These are phyloP conservation scores for Verticillium isaacii DNA, from an alignment of 2,329 filamentous ascomycete species.

Conservation along the genomic window DNA sequence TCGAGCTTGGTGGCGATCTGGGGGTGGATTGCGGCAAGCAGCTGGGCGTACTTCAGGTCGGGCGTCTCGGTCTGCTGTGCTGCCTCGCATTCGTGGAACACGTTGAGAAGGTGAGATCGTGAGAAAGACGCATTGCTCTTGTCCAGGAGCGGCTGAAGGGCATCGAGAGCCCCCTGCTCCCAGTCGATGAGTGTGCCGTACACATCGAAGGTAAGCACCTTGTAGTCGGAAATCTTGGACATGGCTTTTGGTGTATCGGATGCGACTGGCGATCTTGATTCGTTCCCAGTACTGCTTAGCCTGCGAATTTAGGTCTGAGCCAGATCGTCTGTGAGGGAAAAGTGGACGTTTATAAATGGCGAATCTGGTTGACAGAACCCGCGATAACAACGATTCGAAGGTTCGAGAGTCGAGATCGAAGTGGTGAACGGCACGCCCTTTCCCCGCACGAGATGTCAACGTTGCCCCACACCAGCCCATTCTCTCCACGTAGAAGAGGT, in stretches of 20 bases:
- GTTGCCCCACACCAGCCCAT: background rate
- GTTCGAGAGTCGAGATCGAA: background rate
- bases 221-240: conserved; percentile 20
- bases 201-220: conserved; percentile 66
- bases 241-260: background rate
- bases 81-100: conserved; percentile 38
- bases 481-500: background rate
- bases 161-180: conserved; percentile 59
- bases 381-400: background rate
- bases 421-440: background rate
- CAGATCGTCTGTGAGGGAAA: background rate
- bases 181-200: conserved; percentile 80
- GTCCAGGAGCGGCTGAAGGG: conserved; percentile 46
- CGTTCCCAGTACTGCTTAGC: too few relatives aligned
- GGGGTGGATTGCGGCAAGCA: conserved; percentile 47
- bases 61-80: conserved; percentile 52
- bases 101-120: conserved; percentile 30
- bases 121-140: conserved; percentile 13
- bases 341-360: background rate
- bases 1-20: conserved; percentile 39
- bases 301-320: background rate
- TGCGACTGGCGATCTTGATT: background rate
- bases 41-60: conserved; percentile 51
- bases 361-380: too few relatives aligned
- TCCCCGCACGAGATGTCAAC: background rate